Conservation (phyloP, 2,329 filamentous ascomycete genomes). For the Coniochaeta sp. region DNA sequence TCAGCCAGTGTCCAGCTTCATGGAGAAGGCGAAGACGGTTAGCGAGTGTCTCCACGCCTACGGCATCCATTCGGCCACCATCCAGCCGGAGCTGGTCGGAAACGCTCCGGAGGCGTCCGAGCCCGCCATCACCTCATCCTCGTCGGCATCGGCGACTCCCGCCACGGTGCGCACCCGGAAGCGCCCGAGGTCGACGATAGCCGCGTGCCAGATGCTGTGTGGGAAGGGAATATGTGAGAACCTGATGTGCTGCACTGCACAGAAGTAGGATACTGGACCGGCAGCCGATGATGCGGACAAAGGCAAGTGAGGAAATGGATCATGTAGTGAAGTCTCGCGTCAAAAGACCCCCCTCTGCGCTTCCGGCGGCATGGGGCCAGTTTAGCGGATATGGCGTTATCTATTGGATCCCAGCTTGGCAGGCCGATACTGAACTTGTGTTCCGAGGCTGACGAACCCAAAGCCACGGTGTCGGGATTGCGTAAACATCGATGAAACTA, state of each 20-base stretch:
- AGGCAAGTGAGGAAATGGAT: neutral
- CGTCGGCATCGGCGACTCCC: constrained; percentile 5
- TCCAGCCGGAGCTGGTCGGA: constrained; percentile 54
- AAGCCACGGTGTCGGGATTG: neutral
- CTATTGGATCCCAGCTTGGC: neutral
- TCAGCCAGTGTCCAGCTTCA: constrained; percentile 49
- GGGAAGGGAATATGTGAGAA: constrained; percentile 38
- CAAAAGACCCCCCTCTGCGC: neutral
- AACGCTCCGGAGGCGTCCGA: neutral
- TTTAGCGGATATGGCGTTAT: neutral
- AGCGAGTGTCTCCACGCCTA: constrained; percentile 66
- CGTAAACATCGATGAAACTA: neutral
- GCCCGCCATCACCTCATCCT: neutral
- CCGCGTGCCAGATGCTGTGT: constrained; percentile 44
- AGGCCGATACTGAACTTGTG: neutral
- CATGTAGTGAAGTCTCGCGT: neutral
- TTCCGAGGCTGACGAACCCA: neutral
- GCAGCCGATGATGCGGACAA: neutral
- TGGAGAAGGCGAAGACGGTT: constrained; percentile 52
- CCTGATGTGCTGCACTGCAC: constrained; percentile 39
- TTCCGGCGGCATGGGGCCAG: neutral
- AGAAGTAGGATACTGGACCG: neutral
- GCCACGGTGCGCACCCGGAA: constrained; percentile 4
- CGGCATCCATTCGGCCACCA: constrained; percentile 62
- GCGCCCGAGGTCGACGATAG: constrained; percentile 14